These are phyloP conservation scores for Boletus subcaerulescens DNA, from an alignment of 768 basidiomycete species.

Conservation along the genomic window DNA sequence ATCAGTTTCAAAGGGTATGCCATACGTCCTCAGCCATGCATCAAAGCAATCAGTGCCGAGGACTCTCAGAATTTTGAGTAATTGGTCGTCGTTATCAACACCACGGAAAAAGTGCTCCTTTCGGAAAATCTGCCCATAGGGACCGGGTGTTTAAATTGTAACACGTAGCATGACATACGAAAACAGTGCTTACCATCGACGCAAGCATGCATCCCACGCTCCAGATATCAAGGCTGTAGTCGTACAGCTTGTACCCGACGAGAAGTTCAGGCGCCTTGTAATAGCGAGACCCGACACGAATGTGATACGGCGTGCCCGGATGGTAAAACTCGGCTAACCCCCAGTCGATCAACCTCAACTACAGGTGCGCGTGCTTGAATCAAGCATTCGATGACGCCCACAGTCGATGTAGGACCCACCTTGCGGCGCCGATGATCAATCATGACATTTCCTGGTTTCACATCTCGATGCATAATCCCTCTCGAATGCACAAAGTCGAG, in stretches of 20 bases:
- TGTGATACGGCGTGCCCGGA: conserved; percentile 65
- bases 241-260: conserved; percentile 69
- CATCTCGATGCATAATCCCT: conserved; percentile 71
- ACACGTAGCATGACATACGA: background rate
- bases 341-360: conserved; percentile 70
- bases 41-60: conserved; percentile 68
- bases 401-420: conserved; percentile 36
- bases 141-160: background rate
- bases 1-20: conserved; percentile 65
- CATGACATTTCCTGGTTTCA: conserved; percentile 73
- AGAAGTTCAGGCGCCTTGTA: conserved; percentile 74
- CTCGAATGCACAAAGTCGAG: conserved; percentile 70
- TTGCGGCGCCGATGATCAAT: conserved; percentile 61
- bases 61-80: conserved; percentile 66
- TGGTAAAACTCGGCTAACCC: conserved; percentile 77
- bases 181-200: conserved; percentile 52
- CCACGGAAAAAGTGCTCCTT: conserved; percentile 77
- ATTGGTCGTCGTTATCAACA: conserved; percentile 69
- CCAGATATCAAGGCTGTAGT: conserved; percentile 74
- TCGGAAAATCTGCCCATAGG: conserved; percentile 53
- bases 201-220: conserved; percentile 74
- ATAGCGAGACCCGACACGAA: conserved; percentile 68
- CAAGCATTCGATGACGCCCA: background rate
- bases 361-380: background rate
- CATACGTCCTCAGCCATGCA: conserved; percentile 54